phyloP scores from a whole-genome alignment of 805 yeast species.

The Cyberlindnera japonica region DNA sequence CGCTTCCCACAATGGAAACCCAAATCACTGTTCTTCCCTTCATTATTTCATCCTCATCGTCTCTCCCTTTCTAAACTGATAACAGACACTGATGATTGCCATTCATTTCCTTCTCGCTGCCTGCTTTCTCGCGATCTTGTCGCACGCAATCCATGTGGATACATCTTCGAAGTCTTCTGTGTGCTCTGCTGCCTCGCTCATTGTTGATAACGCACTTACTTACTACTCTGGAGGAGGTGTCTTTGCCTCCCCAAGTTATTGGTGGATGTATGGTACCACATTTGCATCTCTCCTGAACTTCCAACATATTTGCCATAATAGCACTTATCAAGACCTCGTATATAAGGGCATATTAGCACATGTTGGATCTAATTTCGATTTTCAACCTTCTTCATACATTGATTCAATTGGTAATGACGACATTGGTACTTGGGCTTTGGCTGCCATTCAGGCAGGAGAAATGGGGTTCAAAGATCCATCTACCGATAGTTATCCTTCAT shows the following conservation, averaged over 20 bases:
- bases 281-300: slow-evolving; percentile 66
- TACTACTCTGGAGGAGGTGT: slow-evolving; percentile 68
- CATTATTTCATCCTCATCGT: no score
- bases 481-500: slow-evolving; percentile 37
- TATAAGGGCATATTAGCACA: slow-evolving; percentile 48
- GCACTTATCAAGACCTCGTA: slow-evolving; percentile 53
- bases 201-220: slow-evolving; percentile 61
- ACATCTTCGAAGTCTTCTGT: slow-evolving; percentile 7
- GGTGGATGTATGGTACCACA: slow-evolving; percentile 93
- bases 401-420: slow-evolving; percentile 68
- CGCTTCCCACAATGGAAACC: no score
- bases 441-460: slow-evolving; percentile 61
- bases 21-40: no score
- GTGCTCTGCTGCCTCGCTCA: slow-evolving; percentile 48
- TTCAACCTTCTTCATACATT: slow-evolving; percentile 54
- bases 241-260: slow-evolving; percentile 61
- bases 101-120: not conserved
- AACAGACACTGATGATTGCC: not conserved
- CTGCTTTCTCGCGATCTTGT: not conserved
- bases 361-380: slow-evolving; percentile 45
- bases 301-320: slow-evolving; percentile 65
- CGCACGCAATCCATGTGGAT: slow-evolving; percentile 1
- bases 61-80: no score
- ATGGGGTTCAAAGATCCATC: slow-evolving; percentile 48
- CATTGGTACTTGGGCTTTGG: slow-evolving; percentile 67